Conservation (phyloP, 139 green algal species). For the Closterium sp. region DNA sequence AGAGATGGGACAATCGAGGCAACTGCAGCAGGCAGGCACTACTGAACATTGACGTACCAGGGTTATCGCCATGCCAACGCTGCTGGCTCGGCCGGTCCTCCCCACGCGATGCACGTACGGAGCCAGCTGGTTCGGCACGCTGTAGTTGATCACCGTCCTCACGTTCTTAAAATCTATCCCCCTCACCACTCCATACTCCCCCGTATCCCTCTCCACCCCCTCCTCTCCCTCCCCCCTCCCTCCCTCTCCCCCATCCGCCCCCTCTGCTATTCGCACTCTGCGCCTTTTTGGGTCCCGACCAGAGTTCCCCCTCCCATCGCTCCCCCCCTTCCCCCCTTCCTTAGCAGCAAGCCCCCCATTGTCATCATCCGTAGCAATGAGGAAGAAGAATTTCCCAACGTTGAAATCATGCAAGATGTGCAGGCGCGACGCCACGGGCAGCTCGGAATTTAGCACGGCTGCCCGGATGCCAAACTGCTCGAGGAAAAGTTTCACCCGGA, state of each 20-base stretch:
- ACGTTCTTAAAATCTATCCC: conserved; percentile 97
- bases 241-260: conserved; percentile 25
- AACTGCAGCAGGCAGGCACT: no score
- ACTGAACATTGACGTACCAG: conserved; percentile 21
- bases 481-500: conserved; percentile 85
- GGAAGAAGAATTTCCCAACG: conserved; percentile 83
- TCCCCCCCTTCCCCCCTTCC: background rate
- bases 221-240: background rate
- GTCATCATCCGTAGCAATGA: conserved; percentile 78
- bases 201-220: conserved; percentile 58
- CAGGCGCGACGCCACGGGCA: conserved; percentile 80
- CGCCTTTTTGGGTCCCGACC: background rate
- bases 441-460: conserved; percentile 77
- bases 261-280: conserved; percentile 12
- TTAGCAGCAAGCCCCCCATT: background rate
- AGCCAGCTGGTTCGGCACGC: background rate
- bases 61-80: conserved; percentile 24
- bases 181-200: conserved; percentile 92
- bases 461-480: conserved; percentile 85
- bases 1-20: no score
- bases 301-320: background rate
- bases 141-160: conserved; percentile 61
- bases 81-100: conserved; percentile 82
- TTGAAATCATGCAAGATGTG: conserved; percentile 88
- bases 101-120: conserved; percentile 88